These are phyloP conservation scores for Schizothecium vesticola DNA, from an alignment of 495 filamentous ascomycete genomes.

Conservation along the genomic window DNA sequence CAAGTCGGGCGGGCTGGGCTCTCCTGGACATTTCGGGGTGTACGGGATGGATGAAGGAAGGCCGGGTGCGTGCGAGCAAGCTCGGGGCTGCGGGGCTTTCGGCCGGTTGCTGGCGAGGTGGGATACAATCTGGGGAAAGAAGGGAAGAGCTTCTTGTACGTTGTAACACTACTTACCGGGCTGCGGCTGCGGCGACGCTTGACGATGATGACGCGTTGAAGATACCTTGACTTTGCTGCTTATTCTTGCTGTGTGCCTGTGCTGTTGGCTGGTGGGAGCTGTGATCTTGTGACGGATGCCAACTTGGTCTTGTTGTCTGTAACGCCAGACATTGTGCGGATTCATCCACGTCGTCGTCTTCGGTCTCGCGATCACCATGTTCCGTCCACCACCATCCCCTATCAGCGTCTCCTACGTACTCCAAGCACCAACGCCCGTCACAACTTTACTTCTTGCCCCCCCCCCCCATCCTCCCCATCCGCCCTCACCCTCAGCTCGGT, in stretches of 20 bases:
- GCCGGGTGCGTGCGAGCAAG: neutral
- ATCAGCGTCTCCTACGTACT: no score
- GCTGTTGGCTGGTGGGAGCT: neutral
- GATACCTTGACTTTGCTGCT: neutral
- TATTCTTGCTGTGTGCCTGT: neutral
- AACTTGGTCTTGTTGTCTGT: neutral
- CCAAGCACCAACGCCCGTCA: no score
- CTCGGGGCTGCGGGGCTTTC: no score
- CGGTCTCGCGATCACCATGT: no score
- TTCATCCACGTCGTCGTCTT: no score
- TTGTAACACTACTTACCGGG: neutral
- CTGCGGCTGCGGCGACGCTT: neutral
- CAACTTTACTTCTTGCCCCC: neutral
- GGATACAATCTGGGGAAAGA: constrained; percentile 1
- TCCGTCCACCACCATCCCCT: no score
- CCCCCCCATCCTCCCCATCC: neutral
- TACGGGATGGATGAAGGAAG: neutral
- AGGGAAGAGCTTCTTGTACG: neutral
- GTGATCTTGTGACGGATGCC: neutral
- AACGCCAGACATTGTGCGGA: no score
- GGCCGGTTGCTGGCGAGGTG: neutral
- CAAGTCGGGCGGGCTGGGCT: neutral
- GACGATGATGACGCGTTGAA: neutral
- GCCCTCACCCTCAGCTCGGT: constrained; percentile 38
- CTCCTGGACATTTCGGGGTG: neutral